Base-by-base conservation (phyloP, 306 rosid species). In the Hippophae tibetana region DNA sequence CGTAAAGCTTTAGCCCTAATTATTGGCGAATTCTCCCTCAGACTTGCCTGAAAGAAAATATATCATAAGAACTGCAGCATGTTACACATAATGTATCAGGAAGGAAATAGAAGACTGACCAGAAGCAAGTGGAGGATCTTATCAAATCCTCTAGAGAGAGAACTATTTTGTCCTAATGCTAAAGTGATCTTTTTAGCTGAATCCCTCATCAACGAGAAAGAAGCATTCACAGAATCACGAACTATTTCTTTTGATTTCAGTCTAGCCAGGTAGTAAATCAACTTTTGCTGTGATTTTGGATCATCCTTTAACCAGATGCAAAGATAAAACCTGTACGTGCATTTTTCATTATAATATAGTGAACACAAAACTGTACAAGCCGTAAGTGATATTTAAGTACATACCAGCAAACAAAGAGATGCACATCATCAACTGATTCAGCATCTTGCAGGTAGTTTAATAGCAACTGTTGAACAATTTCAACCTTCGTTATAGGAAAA, bases 271-370 rank as follows among this genome's bases (percentile, higher is more conserved):
- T 70, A 73, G 76, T 82, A 84, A 62, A 52, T 55, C 63, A 79
- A 61, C 77, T 88, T 82, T 66, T 83, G 79, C 81, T 88, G 84
- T 70, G 78, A 82, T 57, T 84, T 84, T 41, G 89, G 79, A 75
- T 86, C 96, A 75, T 92, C 96, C 81, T 86, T 92, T 87, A 70
- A 83, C 99, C 99, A 88, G 64, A 82, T 45, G 78, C 93, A 88
- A 57, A 92, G 90, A 80, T 88, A 92, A 74, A 88, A 89, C 99
- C 99, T 92, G 78, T 61, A 78, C 43, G 61, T 55, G 68, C 65
- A 81, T 11, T 66, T 14, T 56, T 53, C 58, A 71, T 67, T 76
- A 75, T 52, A 62, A 49, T 18, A 63, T 66, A 51, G 58, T 61
- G 69, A 56, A 50, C 13, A 68, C 58, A 31, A 27, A 51, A 76